Conservation (phyloP, 345 rosid species). For the Rhizophora apiculata region DNA sequence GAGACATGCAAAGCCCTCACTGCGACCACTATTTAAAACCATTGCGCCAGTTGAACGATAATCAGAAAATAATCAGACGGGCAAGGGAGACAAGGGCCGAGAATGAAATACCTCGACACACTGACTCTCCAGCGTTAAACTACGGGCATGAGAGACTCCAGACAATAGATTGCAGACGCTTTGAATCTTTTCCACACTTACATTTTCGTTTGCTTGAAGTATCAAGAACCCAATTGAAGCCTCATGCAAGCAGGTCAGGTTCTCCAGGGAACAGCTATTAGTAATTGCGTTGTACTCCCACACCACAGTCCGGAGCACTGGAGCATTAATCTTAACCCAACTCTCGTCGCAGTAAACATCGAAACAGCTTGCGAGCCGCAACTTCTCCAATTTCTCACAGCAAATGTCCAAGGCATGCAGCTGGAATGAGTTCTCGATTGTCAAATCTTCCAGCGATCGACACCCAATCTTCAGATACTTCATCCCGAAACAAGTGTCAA, state of each 20-base stretch:
- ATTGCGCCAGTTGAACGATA: too few relatives aligned
- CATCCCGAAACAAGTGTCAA: slow-evolving; percentile 53
- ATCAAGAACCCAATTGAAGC: slow-evolving; percentile 48
- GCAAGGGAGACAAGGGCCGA: too few relatives aligned
- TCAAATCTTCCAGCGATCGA: slow-evolving; percentile 47
- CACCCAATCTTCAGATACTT: slow-evolving; percentile 57
- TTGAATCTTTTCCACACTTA: slow-evolving; percentile 30
- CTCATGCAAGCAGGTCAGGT: slow-evolving; percentile 38
- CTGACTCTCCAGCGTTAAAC: slow-evolving; percentile 51
- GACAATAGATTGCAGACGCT: slow-evolving; percentile 48
- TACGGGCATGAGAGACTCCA: slow-evolving; percentile 40
- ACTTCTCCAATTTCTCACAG: slow-evolving; percentile 38
- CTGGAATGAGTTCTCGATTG: slow-evolving; percentile 50
- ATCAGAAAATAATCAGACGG: too few relatives aligned
- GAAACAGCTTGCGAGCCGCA: slow-evolving; percentile 58
- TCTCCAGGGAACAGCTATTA: slow-evolving; percentile 34
- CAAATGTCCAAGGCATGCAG: slow-evolving; percentile 51
- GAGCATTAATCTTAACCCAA: slow-evolving; percentile 53
- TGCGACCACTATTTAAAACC: too few relatives aligned
- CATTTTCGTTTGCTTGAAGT: slow-evolving; percentile 36
- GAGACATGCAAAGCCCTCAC: too few relatives aligned
- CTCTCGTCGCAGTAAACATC: slow-evolving; percentile 39
- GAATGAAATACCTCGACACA: slow-evolving; percentile 55
- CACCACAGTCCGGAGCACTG: slow-evolving; percentile 32
- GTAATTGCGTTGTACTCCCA: slow-evolving; percentile 61